These are phyloP conservation scores for Tricholoma hemisulphureum DNA, from an alignment of 768 basidiomycete genomes.

Conservation along the genomic window DNA sequence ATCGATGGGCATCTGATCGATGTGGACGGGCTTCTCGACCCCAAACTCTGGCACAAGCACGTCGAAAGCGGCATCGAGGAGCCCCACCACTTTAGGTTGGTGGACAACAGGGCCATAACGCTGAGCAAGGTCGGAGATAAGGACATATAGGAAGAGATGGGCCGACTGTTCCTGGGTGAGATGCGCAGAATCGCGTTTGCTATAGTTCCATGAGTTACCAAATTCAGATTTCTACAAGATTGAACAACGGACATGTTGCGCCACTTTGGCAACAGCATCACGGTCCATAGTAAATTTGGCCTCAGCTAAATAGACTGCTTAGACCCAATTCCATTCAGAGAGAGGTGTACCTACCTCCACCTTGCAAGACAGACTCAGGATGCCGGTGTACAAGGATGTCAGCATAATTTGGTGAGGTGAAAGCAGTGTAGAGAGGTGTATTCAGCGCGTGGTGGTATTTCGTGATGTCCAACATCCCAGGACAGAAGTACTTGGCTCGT, in stretches of 20 bases:
- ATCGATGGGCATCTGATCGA: constrained; percentile 98
- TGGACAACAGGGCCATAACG: constrained; percentile 95
- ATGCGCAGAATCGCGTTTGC: constrained; percentile 86
- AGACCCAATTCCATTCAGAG: neutral
- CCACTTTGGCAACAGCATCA: constrained; percentile 95
- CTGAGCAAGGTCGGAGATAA: constrained; percentile 91
- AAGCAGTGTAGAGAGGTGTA: constrained; percentile 89
- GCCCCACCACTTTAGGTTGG: constrained; percentile 91
- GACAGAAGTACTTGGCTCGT: constrained; percentile 96
- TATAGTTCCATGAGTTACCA: too few relatives aligned
- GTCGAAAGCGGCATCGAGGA: constrained; percentile 97
- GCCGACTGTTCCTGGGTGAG: constrained; percentile 96
- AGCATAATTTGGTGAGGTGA: constrained; percentile 91
- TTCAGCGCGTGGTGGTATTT: constrained; percentile 93
- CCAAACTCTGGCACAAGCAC: constrained; percentile 96
- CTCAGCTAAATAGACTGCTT: constrained; percentile 45
- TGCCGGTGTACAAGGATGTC: constrained; percentile 96
- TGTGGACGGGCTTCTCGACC: constrained; percentile 98
- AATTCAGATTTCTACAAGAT: too few relatives aligned
- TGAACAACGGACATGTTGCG: constrained; percentile 90
- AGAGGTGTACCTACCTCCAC: constrained; percentile 55
- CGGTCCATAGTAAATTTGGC: constrained; percentile 96
- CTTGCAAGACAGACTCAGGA: constrained; percentile 82
- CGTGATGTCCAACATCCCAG: constrained; percentile 98
- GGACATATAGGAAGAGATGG: constrained; percentile 91